Percentiles rank a stretch among this genome's conserved stretches.
These are phyloP conservation scores for Nakazawaea holstii DNA, from an alignment of 805 yeast genomes.

Conservation along the genomic window DNA sequence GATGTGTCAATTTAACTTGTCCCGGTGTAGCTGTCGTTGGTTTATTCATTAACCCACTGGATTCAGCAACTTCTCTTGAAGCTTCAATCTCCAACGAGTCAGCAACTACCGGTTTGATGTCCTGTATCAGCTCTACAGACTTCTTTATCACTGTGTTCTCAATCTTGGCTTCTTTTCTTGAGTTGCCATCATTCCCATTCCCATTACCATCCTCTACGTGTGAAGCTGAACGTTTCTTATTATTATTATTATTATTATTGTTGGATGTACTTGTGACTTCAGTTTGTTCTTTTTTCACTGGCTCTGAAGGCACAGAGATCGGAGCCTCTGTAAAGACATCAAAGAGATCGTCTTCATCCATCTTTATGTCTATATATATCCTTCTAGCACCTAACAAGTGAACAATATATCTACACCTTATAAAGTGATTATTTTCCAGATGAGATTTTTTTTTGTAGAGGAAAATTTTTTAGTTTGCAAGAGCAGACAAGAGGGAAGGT, in stretches of 20 bases:
- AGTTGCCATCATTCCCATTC: constrained; percentile 9
- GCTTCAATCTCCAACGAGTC: constrained; percentile 89
- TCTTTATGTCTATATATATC: not conserved
- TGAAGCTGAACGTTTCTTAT: constrained; percentile 12
- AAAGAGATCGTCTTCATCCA: constrained; percentile 45
- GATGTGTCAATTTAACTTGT: constrained; percentile 73
- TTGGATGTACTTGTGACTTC: constrained; percentile 15
- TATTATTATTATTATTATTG: constrained; percentile 4
- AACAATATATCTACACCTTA: no score
- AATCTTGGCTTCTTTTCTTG: constrained; percentile 23
- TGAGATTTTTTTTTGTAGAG: no score
- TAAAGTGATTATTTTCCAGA: no score
- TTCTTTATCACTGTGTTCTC: constrained; percentile 19
- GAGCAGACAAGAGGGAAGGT: no score
- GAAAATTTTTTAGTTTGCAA: no score
- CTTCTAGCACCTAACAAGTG: no score
- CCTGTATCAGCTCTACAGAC: constrained; percentile 28
- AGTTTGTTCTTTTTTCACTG: constrained; percentile 20
- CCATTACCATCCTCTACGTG: constrained; percentile 8
- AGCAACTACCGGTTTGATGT: constrained; percentile 68
- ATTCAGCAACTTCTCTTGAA: constrained; percentile 79
- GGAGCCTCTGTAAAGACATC: constrained; percentile 60
- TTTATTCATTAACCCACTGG: constrained; percentile 57
- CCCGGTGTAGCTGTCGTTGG: constrained; percentile 29
- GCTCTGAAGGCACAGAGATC: constrained; percentile 21